phyloP scores from a whole-genome alignment of 2,329 filamentous ascomycete species.

The Fusarium sp. region DNA sequence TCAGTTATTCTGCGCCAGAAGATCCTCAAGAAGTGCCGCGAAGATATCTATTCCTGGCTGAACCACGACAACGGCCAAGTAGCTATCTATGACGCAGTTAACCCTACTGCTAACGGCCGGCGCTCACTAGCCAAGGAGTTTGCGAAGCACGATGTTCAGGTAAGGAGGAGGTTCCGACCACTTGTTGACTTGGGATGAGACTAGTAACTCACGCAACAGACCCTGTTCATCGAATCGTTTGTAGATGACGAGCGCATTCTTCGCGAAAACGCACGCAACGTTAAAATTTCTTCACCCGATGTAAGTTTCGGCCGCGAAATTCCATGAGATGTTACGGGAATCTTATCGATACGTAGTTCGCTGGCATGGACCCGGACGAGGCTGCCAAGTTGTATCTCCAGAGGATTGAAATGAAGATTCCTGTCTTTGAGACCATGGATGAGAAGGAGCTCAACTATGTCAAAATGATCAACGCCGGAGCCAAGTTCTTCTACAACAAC shows the following conservation, averaged over 20 bases:
- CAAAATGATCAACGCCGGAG: conserved; percentile 99
- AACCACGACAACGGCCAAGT: conserved; percentile 99
- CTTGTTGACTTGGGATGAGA: not conserved
- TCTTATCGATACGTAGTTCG: conserved; percentile 71
- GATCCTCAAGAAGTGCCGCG: conserved; percentile 96
- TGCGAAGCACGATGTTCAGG: conserved; percentile 95
- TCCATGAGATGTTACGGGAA: not conserved
- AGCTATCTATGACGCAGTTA: conserved; percentile 98
- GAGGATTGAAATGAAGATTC: conserved; percentile 92
- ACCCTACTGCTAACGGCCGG: conserved; percentile 87
- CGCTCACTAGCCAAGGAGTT: conserved; percentile 94
- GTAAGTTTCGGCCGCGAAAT: conserved; percentile 63
- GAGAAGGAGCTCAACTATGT: conserved; percentile 96
- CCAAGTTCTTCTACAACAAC: conserved; percentile 95
- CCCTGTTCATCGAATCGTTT: conserved; percentile 95
- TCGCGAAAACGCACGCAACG: conserved; percentile 95
- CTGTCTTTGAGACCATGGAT: conserved; percentile 96
- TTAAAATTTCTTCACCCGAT: conserved; percentile 98
- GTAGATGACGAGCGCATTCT: conserved; percentile 95
- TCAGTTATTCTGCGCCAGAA: conserved; percentile 97
- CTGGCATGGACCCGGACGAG: conserved; percentile 92
- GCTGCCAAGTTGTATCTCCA: conserved; percentile 93
- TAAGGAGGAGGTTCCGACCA: conserved; percentile 53
- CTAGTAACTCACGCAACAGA: conserved; percentile 65
- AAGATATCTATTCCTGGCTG: conserved; percentile 96